These are phyloP conservation scores for Cyclocybe aegerita DNA, from an alignment of 768 basidiomycete genomes.

Conservation along the genomic window DNA sequence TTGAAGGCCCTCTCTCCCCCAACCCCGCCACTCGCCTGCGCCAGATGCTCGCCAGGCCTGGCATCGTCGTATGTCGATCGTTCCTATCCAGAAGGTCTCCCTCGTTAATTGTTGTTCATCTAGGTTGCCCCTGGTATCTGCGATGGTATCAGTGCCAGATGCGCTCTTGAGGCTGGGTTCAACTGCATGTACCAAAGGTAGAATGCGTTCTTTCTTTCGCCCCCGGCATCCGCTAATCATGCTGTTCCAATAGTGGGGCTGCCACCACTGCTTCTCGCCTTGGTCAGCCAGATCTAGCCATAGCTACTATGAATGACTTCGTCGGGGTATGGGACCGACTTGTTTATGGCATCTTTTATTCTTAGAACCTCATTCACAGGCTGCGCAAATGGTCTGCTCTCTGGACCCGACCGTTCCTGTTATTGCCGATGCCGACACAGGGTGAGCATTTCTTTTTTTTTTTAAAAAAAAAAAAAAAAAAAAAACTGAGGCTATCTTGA, in stretches of 20 bases:
- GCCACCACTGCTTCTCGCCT: conserved; percentile 79
- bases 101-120: background rate
- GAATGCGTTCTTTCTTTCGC: too few relatives aligned
- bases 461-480: background rate
- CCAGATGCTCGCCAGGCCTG: conserved; percentile 61
- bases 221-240: too few relatives aligned
- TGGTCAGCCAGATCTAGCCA: conserved; percentile 77
- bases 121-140: conserved; percentile 72
- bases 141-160: conserved; percentile 71
- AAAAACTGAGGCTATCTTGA: background rate
- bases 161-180: conserved; percentile 76
- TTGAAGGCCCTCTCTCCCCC: conserved; percentile 62
- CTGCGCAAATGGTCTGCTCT: conserved; percentile 69
- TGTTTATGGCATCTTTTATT: background rate
- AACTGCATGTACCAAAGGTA: conserved; percentile 71
- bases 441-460: conserved; percentile 34
- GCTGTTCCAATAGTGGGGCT: conserved; percentile 49
- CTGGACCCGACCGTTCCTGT: conserved; percentile 65
- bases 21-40: conserved; percentile 68
- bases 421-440: conserved; percentile 80
- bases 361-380: conserved; percentile 26
- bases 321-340: conserved; percentile 42
- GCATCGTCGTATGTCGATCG: conserved; percentile 56
- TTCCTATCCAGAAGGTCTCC: background rate
- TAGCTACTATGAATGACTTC: conserved; percentile 78